phyloP scores from a whole-genome alignment of 495 filamentous ascomycete genomes.

The Daldinia vernicosa region DNA sequence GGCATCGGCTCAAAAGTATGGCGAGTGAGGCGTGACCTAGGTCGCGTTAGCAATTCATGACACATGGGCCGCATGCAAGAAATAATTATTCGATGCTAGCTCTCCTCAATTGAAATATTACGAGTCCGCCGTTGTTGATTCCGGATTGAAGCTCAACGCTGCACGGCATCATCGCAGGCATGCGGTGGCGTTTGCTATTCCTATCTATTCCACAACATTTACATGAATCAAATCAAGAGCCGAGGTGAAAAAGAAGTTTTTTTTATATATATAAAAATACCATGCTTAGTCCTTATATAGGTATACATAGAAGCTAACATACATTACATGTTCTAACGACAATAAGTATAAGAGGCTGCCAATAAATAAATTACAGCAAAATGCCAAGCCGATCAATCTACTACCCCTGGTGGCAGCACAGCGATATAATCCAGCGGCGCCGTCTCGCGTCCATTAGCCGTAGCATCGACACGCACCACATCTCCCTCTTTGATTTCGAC shows the following conservation, averaged over 20 bases:
- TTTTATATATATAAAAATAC: no score
- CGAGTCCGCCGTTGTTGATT: background rate
- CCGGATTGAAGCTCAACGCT: background rate
- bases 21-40: constrained; percentile 65
- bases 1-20: constrained; percentile 61
- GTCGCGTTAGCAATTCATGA: constrained; percentile 38
- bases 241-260: background rate
- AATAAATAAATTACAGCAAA: background rate
- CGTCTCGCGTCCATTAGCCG: constrained; percentile 66
- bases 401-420: constrained; percentile 64
- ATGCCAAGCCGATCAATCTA: constrained; percentile 56
- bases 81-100: background rate
- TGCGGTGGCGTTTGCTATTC: background rate
- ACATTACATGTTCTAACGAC: background rate
- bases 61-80: constrained; percentile 5
- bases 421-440: constrained; percentile 75
- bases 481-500: constrained; percentile 64
- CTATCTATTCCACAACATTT: background rate
- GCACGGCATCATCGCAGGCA: background rate
- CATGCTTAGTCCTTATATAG: background rate
- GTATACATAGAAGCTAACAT: background rate
- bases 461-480: constrained; percentile 66
- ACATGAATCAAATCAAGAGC: background rate
- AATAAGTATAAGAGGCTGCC: background rate
- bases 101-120: constrained; percentile 2